These are phyloP conservation scores for Rhizopogon vinicolor DNA, from an alignment of 768 basidiomycete genomes.

Conservation along the genomic window DNA sequence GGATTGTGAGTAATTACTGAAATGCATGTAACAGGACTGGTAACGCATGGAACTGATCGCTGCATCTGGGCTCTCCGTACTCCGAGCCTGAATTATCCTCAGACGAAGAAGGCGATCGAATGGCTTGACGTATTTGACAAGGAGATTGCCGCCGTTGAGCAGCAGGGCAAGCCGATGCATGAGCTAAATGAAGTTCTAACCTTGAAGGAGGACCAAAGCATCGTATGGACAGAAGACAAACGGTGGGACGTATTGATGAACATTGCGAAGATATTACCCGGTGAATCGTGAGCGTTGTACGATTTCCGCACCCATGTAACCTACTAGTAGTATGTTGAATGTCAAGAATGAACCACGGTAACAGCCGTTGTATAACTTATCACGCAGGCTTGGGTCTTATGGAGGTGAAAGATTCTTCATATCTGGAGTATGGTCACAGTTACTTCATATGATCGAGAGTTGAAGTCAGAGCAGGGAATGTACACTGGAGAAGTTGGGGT, in stretches of 20 bases:
- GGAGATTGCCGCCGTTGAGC: conserved; percentile 39
- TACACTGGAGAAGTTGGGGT: conserved; percentile 70
- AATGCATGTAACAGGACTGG: conserved; percentile 41
- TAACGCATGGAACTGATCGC: conserved; percentile 69
- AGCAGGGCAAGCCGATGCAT: conserved; percentile 22
- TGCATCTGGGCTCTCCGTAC: conserved; percentile 56
- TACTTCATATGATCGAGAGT: background rate
- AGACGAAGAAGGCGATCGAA: conserved; percentile 42
- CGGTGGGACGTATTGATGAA: conserved; percentile 50
- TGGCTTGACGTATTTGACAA: conserved; percentile 53
- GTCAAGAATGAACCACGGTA: background rate
- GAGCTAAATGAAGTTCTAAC: conserved; percentile 41
- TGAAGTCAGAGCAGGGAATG: conserved; percentile 39
- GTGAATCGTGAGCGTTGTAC: conserved; percentile 7
- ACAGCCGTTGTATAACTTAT: background rate
- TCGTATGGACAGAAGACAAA: conserved; percentile 54
- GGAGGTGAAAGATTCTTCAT: conserved; percentile 71
- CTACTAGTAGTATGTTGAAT: background rate
- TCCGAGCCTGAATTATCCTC: conserved; percentile 40
- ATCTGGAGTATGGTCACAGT: conserved; percentile 38
- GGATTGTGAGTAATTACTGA: background rate
- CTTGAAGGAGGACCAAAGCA: conserved; percentile 44
- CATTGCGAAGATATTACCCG: conserved; percentile 25
- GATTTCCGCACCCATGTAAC: background rate
- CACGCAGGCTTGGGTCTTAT: conserved; percentile 60